These are phyloP conservation scores for Rhododendron molle DNA, from an alignment of 148 eudicot species.

Conservation along the genomic window DNA sequence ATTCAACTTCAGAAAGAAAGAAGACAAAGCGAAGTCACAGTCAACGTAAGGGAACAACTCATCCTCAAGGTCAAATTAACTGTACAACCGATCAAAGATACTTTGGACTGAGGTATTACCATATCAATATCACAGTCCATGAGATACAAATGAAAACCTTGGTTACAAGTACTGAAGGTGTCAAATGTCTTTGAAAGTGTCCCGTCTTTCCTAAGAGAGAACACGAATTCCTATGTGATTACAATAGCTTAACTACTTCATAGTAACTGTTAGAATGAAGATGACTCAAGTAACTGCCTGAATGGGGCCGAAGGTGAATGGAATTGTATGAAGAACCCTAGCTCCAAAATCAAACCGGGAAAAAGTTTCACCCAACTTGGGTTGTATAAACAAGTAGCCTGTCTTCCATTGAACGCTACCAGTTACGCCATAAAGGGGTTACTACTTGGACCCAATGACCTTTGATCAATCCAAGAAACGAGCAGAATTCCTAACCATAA, in stretches of 20 bases:
- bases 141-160: background rate
- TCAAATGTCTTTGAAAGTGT: background rate
- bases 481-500: background rate
- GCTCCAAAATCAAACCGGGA: background rate
- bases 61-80: background rate
- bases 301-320: background rate
- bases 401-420: background rate
- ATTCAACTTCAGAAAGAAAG: background rate
- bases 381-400: background rate
- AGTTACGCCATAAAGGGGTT: background rate
- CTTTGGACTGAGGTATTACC: background rate
- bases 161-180: background rate
- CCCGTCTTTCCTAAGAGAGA: background rate
- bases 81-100: background rate
- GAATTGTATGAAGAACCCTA: background rate
- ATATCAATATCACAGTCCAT: background rate
- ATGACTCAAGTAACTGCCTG: background rate
- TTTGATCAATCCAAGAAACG: background rate
- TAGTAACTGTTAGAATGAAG: background rate
- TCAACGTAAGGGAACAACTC: background rate
- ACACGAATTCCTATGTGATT: background rate
- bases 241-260: background rate
- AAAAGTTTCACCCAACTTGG: background rate
- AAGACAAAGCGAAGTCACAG: background rate
- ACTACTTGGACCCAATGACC: background rate